phyloP scores from a whole-genome alignment of 106 monocot genomes.

The Gastrodia elata region DNA sequence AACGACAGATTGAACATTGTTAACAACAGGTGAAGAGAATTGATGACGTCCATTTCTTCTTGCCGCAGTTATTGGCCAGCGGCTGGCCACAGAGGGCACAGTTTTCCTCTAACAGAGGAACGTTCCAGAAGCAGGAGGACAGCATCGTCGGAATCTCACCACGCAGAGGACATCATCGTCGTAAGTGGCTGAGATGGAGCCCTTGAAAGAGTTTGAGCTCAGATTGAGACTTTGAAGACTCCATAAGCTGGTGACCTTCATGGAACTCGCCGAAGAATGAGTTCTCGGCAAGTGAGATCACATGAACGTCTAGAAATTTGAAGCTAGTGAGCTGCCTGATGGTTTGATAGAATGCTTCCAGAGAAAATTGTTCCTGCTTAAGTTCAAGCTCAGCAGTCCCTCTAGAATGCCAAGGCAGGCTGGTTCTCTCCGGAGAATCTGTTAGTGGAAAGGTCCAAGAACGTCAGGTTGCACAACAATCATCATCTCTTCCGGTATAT shows the following conservation, averaged over 20 bases:
- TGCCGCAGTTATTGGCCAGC: conserved; percentile 33
- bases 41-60: conserved; percentile 19
- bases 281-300: conserved; percentile 57
- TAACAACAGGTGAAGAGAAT: conserved; percentile 36
- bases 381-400: conserved; percentile 49
- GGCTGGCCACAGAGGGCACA: conserved; percentile 63
- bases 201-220: conserved; percentile 57
- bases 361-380: conserved; percentile 65
- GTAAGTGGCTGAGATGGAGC: conserved; percentile 46
- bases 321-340: conserved; percentile 55
- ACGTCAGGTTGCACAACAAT: conserved; percentile 41
- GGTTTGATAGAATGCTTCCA: conserved; percentile 42
- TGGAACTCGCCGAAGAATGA: conserved; percentile 60
- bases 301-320: conserved; percentile 53
- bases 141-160: conserved; percentile 52
- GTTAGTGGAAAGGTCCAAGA: conserved; percentile 61
- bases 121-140: conserved; percentile 42
- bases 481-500: conserved; percentile 38
- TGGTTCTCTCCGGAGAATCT: conserved; percentile 52
- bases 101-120: conserved; percentile 39
- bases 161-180: conserved; percentile 67
- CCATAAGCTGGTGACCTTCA: conserved; percentile 72
- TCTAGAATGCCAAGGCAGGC: conserved; percentile 34
- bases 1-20: no score
- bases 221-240: conserved; percentile 54